These are phyloP conservation scores for Casuarina glauca DNA, from an alignment of 306 rosid genomes.

Conservation along the genomic window DNA sequence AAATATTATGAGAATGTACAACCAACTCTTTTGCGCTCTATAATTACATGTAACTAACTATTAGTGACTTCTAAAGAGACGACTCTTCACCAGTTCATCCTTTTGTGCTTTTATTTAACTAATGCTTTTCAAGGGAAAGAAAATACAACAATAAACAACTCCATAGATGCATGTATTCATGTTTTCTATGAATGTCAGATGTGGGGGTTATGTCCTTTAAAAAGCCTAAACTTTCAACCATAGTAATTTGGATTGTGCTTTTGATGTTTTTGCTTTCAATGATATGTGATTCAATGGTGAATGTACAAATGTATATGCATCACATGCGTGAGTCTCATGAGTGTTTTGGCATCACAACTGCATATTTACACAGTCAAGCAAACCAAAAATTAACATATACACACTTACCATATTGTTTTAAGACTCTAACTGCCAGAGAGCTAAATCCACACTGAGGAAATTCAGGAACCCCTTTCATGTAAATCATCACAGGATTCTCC, in stretches of 20 bases:
- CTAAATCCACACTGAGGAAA: slow-evolving; percentile 85
- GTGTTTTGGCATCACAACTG: neutral
- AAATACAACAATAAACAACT: too few species aligned
- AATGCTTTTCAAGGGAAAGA: neutral
- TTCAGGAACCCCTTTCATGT: slow-evolving; percentile 84
- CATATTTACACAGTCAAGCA: neutral
- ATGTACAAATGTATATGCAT: neutral
- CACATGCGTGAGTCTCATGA: neutral
- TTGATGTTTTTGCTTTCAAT: too few species aligned
- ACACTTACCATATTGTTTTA: slow-evolving; percentile 57
- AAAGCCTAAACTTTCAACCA: too few species aligned
- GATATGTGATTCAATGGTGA: neutral
- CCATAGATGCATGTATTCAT: too few species aligned
- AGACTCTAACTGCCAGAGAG: slow-evolving; percentile 74
- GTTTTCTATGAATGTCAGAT: too few species aligned
- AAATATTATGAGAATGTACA: neutral
- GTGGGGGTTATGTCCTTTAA: too few species aligned
- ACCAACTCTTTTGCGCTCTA: neutral
- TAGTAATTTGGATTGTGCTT: too few species aligned
- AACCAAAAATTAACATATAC: neutral
- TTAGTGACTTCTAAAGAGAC: neutral
- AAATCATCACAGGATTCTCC: slow-evolving; percentile 76
- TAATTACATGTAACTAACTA: neutral
- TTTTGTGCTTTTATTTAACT: neutral
- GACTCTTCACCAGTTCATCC: neutral